Evolutionary conservation across 1,284 basidiomycete genomes (phyloP).

Genomic region (Irpex sp.): DNA sequence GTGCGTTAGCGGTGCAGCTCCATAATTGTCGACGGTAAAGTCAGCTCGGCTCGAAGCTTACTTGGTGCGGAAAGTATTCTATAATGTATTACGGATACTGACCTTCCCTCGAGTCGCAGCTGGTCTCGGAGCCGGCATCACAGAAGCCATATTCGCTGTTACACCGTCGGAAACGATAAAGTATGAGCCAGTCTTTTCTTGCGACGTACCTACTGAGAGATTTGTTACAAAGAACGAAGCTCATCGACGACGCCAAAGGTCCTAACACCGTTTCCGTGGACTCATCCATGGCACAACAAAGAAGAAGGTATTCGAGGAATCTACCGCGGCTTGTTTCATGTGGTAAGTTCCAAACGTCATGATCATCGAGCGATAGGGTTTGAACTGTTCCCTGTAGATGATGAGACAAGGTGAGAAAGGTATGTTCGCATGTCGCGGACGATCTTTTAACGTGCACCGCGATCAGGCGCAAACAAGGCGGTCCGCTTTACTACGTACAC

Average conservation of each 20-base stretch:
- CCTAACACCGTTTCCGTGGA: slow-evolving; percentile 86
- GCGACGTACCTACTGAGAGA: neutral
- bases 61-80: slow-evolving; percentile 51
- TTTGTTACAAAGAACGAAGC: slow-evolving; percentile 76
- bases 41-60: slow-evolving; percentile 81
- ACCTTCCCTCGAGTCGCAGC: slow-evolving; percentile 45
- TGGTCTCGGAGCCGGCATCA: slow-evolving; percentile 93
- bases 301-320: slow-evolving; percentile 84
- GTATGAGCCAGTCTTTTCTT: slow-evolving; percentile 41
- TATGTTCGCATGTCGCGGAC: neutral
- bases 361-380: too few species aligned
- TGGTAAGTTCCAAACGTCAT: slow-evolving; percentile 50
- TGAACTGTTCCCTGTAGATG: slow-evolving; percentile 53
- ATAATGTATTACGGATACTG: neutral
- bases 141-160: slow-evolving; percentile 92
- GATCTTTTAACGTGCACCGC: neutral
- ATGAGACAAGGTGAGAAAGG: slow-evolving; percentile 73
- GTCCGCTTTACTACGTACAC: slow-evolving; percentile 96
- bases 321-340: slow-evolving; percentile 92
- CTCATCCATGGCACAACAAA: slow-evolving; percentile 80
- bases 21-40: slow-evolving; percentile 67
- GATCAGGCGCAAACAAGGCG: slow-evolving; percentile 81
- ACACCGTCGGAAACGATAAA: slow-evolving; percentile 99
- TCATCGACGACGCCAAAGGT: slow-evolving; percentile 92
- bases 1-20: slow-evolving; percentile 37